Evolutionary conservation across 2,329 filamentous ascomycete genomes (phyloP).

Genomic region (Didymella exigua): DNA sequence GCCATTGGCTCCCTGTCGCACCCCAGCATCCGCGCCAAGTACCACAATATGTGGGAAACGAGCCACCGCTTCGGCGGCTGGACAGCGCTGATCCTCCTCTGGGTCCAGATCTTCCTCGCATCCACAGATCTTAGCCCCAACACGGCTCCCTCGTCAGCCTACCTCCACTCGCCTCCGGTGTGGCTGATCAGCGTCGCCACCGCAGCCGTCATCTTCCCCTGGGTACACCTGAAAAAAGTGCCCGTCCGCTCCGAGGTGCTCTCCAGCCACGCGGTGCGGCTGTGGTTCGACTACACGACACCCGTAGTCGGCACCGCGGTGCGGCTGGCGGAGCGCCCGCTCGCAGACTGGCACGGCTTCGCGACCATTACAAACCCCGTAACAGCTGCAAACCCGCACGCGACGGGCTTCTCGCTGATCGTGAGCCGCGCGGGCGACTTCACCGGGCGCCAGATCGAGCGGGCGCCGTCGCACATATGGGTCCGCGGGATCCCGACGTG

Average conservation of each 20-base stretch:
- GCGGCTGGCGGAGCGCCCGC: slow-evolving; percentile 39
- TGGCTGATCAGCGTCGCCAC: slow-evolving; percentile 74
- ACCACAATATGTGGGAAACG: slow-evolving; percentile 46
- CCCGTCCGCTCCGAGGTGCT: slow-evolving; percentile 70
- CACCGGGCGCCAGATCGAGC: slow-evolving; percentile 42
- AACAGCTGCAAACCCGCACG: slow-evolving; percentile 11
- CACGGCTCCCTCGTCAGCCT: slow-evolving; percentile 29
- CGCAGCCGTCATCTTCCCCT: slow-evolving; percentile 72
- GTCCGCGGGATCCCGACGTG: slow-evolving; percentile 46
- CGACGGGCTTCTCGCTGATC: slow-evolving; percentile 43
- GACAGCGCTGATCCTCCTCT: slow-evolving; percentile 45
- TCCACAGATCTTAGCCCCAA: slow-evolving; percentile 31
- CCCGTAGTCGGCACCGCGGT: slow-evolving; percentile 42
- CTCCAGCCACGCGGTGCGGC: slow-evolving; percentile 73
- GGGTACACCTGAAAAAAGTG: slow-evolving; percentile 73
- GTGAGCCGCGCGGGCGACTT: slow-evolving; percentile 49
- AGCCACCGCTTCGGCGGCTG: slow-evolving; percentile 48
- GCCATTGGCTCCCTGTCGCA: slow-evolving; percentile 40
- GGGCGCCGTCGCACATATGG: slow-evolving; percentile 44
- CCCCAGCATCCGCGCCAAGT: slow-evolving; percentile 37
- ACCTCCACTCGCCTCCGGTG: slow-evolving; percentile 51
- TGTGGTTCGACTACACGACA: slow-evolving; percentile 58
- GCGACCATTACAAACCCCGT: slow-evolving; percentile 47
- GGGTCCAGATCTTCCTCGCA: slow-evolving; percentile 38
- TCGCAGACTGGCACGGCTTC: slow-evolving; percentile 49